Base-by-base conservation (phyloP, 768 basidiomycete genomes). In the Tulasnella sp. region DNA sequence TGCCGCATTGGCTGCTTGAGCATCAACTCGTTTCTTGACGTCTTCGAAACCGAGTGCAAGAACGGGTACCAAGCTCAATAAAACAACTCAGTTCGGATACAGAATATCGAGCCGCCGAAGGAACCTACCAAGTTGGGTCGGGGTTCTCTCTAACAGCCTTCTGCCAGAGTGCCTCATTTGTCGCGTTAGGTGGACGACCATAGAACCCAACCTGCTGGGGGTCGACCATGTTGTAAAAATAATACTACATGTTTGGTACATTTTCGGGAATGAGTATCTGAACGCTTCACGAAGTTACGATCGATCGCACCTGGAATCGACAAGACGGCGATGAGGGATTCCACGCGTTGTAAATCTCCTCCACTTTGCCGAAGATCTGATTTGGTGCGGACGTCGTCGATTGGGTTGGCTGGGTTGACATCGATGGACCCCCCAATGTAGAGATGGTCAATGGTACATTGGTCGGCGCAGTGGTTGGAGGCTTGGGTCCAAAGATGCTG, bases 151-250 rank as follows among this genome's bases (percentile, higher is more conserved):
- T 84, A 1, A 89, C 84, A 8, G 93, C 93, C 81, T 91, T 91
- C 80, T 91, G 88, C 93, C 93, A 95, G 64, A 90, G 79, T 11
- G 85, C 85, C 64, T 93, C 91, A 68, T 92, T 90, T 6, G 87
- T 87, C 15, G 90, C 89, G 79, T 93, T 93, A 17, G 85, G 81
- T 15, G 94, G 93, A 19, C 91, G 89, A 8, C 87, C 89, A 78
- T 92, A 96, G 72, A 89, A 79, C 36, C 84, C 85, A 2, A 91
- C 88, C 79, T 90, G 86, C 6, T 84, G 84, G 0, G 92, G 91
- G 79, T 91, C 89, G 4, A 94, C 92, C 17, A 93, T 84, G 79
- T 94, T 95, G 82, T 96, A 95, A 79, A 96, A 96, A 78, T 88
- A 89, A 78, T 93, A 88, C 93, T 94, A 74, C 45, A 64, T 22